Base-by-base conservation (phyloP, 768 basidiomycete genomes). In the Lactifluus rugatus region DNA sequence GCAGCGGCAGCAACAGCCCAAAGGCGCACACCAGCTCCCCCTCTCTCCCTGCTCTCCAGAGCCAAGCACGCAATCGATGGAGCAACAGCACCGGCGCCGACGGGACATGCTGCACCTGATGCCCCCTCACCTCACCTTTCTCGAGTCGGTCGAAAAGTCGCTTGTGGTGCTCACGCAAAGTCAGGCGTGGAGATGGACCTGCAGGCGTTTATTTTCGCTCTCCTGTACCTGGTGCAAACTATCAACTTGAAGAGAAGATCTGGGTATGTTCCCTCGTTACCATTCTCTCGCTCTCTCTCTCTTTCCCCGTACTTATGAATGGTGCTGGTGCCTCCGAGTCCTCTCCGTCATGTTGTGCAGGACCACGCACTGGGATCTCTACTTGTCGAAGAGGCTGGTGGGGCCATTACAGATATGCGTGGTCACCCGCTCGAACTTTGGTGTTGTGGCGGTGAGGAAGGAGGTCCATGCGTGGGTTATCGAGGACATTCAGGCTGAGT, bases 111-210 rank as follows among this genome's bases (percentile, higher is more conserved):
- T 2, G n/a, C 34, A 10, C 10, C 2, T 34, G 10, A 8, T 8
- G 5, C 31, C 8, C 5, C 8, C 31, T 4, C 5, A 71, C 16
- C 74, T 92, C 48, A n/a, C n/a, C n/a, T n/a, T n/a, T n/a, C n/a
- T n/a, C n/a, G n/a, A n/a, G n/a, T n/a, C n/a, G n/a, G n/a, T 95
- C 46, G 94, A 99, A 68, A 82, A 87, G 3, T 85, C 85, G 0
- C 96, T 98, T 68, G n/a, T 90, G 1, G 88, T 92, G n/a, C 89
- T 93, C 60, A 83, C 2, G 87, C 92, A 70, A 93, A 87, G 66
- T 81, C 82, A 32, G 77, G 77, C 23, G 86, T 97, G 26, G 78
- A 78, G 2, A 78, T 2, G 69, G 89, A n/a, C n/a, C n/a, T n/a
- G n/a, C n/a, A n/a, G n/a, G n/a, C n/a, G n/a, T n/a, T n/a, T n/a